A percentile compares a stretch with the other conserved stretches of the same genome.
Conservation (phyloP, 164 flowering plant genomes). For the Kingdonia uniflora region DNA sequence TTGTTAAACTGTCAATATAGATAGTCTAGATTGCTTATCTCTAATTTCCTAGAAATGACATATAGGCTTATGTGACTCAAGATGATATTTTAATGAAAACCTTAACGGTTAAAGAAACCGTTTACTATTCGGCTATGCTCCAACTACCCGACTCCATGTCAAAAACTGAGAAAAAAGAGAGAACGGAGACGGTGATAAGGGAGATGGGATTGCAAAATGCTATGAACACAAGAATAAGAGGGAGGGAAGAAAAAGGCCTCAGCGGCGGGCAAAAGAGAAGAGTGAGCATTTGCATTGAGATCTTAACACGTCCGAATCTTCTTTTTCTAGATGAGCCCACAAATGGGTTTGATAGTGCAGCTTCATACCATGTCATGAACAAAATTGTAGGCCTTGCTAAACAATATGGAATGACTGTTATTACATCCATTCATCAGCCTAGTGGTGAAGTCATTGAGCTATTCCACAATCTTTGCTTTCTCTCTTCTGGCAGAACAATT, state of each 20-base stretch:
- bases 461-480: constrained; percentile 47
- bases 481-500: constrained; percentile 49
- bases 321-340: too few species aligned
- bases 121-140: too few species aligned
- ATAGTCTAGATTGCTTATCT: too few species aligned
- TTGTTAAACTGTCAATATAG: too few species aligned
- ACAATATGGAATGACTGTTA: constrained; percentile 33
- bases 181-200: constrained; percentile 37
- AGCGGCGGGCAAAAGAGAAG: constrained; percentile 61
- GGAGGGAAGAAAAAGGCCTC: constrained; percentile 41
- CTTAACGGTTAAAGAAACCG: constrained; percentile 46
- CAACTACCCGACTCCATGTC: constrained; percentile 46
- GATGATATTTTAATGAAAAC: constrained; percentile 43
- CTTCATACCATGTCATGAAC: constrained; percentile 44
- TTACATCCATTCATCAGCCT: constrained; percentile 67
- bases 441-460: too few species aligned
- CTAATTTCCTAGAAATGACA: too few species aligned
- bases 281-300: too few species aligned
- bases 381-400: constrained; percentile 20
- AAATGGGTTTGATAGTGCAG: constrained; percentile 61
- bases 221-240: constrained; percentile 44
- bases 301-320: too few species aligned
- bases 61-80: constrained; percentile 57
- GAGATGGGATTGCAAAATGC: constrained; percentile 57
- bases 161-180: constrained; percentile 23